phyloP scores from a whole-genome alignment of 306 rosid species.

The Quercus wislizeni region DNA sequence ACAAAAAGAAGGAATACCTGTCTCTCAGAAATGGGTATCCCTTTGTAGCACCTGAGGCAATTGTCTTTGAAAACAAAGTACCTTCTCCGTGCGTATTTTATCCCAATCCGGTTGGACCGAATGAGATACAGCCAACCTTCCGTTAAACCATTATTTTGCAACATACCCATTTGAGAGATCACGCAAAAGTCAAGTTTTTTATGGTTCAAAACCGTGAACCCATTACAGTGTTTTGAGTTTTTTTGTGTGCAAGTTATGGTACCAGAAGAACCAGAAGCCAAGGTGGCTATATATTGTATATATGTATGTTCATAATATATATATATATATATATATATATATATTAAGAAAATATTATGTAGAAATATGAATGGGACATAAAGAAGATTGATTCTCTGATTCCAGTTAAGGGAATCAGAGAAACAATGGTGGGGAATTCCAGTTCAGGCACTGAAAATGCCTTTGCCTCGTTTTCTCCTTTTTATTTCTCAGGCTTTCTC shows the following conservation, averaged over 20 bases:
- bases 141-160: constrained; percentile 48
- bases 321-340: not conserved
- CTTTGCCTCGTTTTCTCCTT: constrained; percentile 4
- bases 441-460: constrained; percentile 12
- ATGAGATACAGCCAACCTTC: constrained; percentile 87
- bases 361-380: not conserved
- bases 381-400: constrained; percentile 53
- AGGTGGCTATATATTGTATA: not conserved
- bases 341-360: not conserved
- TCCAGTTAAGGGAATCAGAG: constrained; percentile 71
- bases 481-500: constrained; percentile 11
- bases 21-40: constrained; percentile 44
- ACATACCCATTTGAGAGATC: constrained; percentile 36
- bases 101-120: constrained; percentile 56
- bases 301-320: not conserved
- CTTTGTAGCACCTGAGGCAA: constrained; percentile 64
- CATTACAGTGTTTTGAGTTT: not conserved
- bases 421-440: constrained; percentile 35
- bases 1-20: constrained; percentile 38
- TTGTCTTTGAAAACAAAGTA: constrained; percentile 63
- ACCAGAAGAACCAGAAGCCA: not conserved
- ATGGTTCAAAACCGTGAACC: constrained; percentile 10
- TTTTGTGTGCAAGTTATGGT: not conserved
- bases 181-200: not conserved
- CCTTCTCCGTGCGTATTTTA: constrained; percentile 58